Base-by-base conservation (phyloP, 371 early-diverging fungal genomes). In the Lichtheimia ramosa region DNA sequence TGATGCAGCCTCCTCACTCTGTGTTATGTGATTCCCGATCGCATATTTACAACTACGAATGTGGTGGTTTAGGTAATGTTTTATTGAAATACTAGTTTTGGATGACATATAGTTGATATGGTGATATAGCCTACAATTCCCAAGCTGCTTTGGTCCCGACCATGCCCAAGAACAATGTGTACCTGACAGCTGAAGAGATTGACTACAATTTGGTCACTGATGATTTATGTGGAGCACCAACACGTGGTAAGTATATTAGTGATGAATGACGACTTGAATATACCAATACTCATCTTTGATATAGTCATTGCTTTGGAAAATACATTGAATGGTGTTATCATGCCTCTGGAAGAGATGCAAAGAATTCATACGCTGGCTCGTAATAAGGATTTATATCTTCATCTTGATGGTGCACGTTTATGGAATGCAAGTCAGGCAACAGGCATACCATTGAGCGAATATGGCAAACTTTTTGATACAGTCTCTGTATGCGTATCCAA, bases 401-500 rank as follows among this genome's bases (percentile, higher is more conserved):
- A 96, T 58, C 43, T 96, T 43, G 97, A 96, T 63, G 96, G 97
- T 3, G 92, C 96, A 14, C 74, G 97, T 56, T 73, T 96, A 28
- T 96, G 97, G 97, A 92, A 96, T 63, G 97, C 96, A 2, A 74
- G 78, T 16, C 79, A 83, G 20, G 88, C 74, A 4, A 88, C 87
- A 0, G 91, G 90, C 0, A 76, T 85, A 10, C 61, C 86, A 12
- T 56, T 96, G 42, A 72, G 65, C 21, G 86, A 88, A 46, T 94
- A 90, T 61, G 88, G 90, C 42, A 46, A 63, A 25, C 79, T 79
- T 14, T 92, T 92, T 61, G 95, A 96, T 66, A 89, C 90, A 10
- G 75, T 93, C 34, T 91, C 92, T 0, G 77, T 96, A 34, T 96
- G 97, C 58, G 77, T 96, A 7, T 94, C 95, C 8, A 96, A 96